These are phyloP conservation scores for Eucalyptus lansdowneana DNA, from an alignment of 345 rosid species.

Conservation along the genomic window DNA sequence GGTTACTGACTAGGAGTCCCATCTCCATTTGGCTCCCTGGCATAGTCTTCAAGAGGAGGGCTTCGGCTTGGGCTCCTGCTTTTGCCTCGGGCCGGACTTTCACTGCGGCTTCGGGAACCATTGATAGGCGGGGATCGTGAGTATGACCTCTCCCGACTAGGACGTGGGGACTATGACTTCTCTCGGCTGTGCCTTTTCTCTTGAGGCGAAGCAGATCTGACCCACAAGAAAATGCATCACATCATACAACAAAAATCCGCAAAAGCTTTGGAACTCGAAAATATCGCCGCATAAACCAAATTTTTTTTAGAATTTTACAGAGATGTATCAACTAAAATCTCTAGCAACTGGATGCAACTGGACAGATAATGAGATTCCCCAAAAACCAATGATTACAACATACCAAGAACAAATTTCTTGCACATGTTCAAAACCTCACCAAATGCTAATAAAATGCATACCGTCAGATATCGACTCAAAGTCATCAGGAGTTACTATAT, in stretches of 20 bases:
- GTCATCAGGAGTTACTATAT: background rate
- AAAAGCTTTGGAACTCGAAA: background rate
- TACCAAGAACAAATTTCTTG: background rate
- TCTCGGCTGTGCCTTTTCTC: conserved; percentile 17
- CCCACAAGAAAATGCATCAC: background rate
- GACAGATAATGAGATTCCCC: background rate
- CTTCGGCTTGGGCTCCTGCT: conserved; percentile 28
- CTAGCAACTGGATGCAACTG: background rate
- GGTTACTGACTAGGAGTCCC: conserved; percentile 68
- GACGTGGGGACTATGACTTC: conserved; percentile 16
- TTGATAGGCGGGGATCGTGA: conserved; percentile 56
- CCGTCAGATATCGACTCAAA: background rate
- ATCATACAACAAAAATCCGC: background rate
- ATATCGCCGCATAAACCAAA: background rate
- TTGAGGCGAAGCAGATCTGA: conserved; percentile 66
- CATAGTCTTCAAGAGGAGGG: conserved; percentile 6
- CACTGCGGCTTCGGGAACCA: conserved; percentile 60
- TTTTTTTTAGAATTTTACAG: background rate
- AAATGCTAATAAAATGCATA: background rate
- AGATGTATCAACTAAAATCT: background rate
- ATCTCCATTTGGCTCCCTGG: conserved; percentile 25
- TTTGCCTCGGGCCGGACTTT: conserved; percentile 28
- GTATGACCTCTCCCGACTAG: conserved; percentile 36
- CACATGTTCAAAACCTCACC: background rate
- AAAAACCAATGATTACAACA: background rate